phyloP scores from a whole-genome alignment of 345 rosid genomes.

The Clarkia xantiana region DNA sequence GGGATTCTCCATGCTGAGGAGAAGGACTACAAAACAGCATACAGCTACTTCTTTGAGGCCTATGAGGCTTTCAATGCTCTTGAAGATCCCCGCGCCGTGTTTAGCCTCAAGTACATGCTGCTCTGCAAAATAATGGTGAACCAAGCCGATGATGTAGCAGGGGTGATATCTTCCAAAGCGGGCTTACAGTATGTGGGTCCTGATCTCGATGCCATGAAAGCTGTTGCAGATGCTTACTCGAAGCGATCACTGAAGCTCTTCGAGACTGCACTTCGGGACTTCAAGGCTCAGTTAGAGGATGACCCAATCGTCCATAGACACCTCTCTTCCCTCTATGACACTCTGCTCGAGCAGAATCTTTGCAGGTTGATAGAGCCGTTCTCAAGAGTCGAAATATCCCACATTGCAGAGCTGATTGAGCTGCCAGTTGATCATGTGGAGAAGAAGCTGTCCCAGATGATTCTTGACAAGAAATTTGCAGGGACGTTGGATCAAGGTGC shows the following conservation, averaged over 20 bases:
- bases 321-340: slow-evolving; percentile 81
- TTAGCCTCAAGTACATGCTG: slow-evolving; percentile 84
- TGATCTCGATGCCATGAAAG: slow-evolving; percentile 90
- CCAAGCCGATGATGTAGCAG: slow-evolving; percentile 92
- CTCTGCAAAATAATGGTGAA: slow-evolving; percentile 92
- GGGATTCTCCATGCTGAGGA: slow-evolving; percentile 98
- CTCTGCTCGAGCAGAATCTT: slow-evolving; percentile 75
- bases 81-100: slow-evolving; percentile 77
- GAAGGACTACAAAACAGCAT: slow-evolving; percentile 93
- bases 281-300: slow-evolving; percentile 75
- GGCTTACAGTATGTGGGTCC: slow-evolving; percentile 78
- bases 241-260: slow-evolving; percentile 76
- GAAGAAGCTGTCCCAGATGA: slow-evolving; percentile 94
- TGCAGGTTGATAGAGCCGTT: slow-evolving; percentile 93
- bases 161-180: slow-evolving; percentile 85
- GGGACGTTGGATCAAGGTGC: slow-evolving; percentile 96
- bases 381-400: slow-evolving; percentile 78
- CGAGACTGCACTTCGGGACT: slow-evolving; percentile 69
- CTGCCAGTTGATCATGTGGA: slow-evolving; percentile 66
- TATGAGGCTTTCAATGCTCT: slow-evolving; percentile 91
- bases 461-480: slow-evolving; percentile 87
- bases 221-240: slow-evolving; percentile 91
- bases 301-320: slow-evolving; percentile 95
- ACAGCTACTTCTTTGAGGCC: slow-evolving; percentile 92
- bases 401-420: slow-evolving; percentile 68